Conservation (phyloP, 768 basidiomycete species). For the Suillus paluster region DNA sequence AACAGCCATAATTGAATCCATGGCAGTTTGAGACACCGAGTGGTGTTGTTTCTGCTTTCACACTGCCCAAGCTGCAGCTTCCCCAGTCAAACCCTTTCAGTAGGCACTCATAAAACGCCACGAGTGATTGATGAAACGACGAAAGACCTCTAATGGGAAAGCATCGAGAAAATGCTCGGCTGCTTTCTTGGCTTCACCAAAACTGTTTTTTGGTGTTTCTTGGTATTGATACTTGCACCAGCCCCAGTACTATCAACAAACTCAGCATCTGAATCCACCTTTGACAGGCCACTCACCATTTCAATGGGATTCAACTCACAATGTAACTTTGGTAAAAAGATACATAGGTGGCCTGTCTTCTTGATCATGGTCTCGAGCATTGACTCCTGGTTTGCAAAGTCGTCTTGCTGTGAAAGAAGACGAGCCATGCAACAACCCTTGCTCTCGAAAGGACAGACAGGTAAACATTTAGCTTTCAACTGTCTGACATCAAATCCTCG, state of each 20-base stretch:
- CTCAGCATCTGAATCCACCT: neutral
- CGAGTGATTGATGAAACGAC: constrained; percentile 40
- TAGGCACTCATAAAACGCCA: constrained; percentile 44
- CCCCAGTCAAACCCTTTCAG: constrained; percentile 36
- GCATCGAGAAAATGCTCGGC: constrained; percentile 32
- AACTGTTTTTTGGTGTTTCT: constrained; percentile 24
- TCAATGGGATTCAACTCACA: constrained; percentile 54
- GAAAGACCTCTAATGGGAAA: constrained; percentile 42
- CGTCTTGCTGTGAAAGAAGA: constrained; percentile 43
- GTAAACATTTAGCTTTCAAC: constrained; percentile 39
- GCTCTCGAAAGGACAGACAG: constrained; percentile 41
- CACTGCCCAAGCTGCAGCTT: constrained; percentile 46
- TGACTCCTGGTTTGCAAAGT: constrained; percentile 42
- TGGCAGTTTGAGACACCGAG: constrained; percentile 30
- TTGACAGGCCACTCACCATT: constrained; percentile 34
- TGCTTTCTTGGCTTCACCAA: constrained; percentile 35
- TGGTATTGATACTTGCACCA: constrained; percentile 22
- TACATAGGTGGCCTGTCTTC: constrained; percentile 38
- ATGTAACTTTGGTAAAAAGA: constrained; percentile 51
- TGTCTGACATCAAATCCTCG: constrained; percentile 41
- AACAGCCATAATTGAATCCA: constrained; percentile 39
- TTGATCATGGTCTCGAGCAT: constrained; percentile 38
- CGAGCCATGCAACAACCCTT: constrained; percentile 41
- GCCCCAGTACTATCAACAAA: constrained; percentile 22
- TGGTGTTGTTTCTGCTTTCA: constrained; percentile 40